Conservation (phyloP, 768 basidiomycete species). For the Gymnopilus junonius region DNA sequence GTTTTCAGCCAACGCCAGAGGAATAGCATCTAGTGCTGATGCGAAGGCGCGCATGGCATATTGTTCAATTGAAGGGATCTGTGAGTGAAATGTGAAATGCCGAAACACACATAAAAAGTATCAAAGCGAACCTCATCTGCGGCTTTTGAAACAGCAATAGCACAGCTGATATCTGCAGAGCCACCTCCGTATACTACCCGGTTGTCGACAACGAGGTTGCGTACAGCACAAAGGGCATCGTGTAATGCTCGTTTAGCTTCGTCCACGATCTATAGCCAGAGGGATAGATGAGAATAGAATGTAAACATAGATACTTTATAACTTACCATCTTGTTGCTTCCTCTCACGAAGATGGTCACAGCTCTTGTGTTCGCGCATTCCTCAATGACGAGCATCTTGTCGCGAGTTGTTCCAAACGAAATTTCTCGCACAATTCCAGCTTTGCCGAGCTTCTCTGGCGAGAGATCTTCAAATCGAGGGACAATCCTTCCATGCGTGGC, state of each 20-base stretch:
- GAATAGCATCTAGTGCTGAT: conserved; percentile 92
- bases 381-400: conserved; percentile 99
- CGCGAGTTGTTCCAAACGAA: conserved; percentile 95
- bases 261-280: conserved; percentile 82
- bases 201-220: conserved; percentile 94
- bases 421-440: conserved; percentile 95
- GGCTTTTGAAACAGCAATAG: conserved; percentile 90
- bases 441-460: conserved; percentile 86
- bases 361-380: conserved; percentile 97
- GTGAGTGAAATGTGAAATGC: not conserved
- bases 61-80: conserved; percentile 98
- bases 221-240: conserved; percentile 96
- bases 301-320: not conserved
- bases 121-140: conserved; percentile 78
- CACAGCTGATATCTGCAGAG: conserved; percentile 95
- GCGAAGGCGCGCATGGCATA: conserved; percentile 99
- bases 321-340: conserved; percentile 97
- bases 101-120: not conserved
- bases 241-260: conserved; percentile 98
- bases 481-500: conserved; percentile 98
- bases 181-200: conserved; percentile 98
- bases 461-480: conserved; percentile 96
- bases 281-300: not conserved
- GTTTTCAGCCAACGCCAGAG: conserved; percentile 97
- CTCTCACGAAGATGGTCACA: conserved; percentile 96